phyloP scores from a whole-genome alignment of 2,329 filamentous ascomycete genomes.

The Fusarium sp. region DNA sequence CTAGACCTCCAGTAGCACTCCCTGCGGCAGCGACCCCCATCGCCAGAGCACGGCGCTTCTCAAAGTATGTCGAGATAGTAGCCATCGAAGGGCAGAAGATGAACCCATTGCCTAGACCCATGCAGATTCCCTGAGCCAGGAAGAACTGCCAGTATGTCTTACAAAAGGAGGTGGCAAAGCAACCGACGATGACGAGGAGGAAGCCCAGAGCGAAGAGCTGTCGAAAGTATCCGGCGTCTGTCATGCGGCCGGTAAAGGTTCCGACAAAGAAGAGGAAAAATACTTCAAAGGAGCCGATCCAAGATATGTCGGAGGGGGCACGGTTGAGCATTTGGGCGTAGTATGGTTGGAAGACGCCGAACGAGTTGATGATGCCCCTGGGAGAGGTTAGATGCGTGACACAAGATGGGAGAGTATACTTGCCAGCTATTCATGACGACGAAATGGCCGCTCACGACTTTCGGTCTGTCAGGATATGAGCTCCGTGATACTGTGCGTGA shows the following conservation, averaged over 20 bases:
- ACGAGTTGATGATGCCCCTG: slow-evolving; percentile 64
- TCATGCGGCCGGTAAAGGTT: slow-evolving; percentile 62
- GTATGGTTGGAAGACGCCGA: slow-evolving; percentile 64
- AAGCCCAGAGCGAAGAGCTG: background rate
- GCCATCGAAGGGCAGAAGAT: slow-evolving; percentile 9
- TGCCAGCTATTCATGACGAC: slow-evolving; percentile 41
- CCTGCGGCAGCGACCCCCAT: slow-evolving; percentile 11
- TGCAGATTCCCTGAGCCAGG: slow-evolving; percentile 15
- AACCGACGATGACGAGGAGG: slow-evolving; percentile 3
- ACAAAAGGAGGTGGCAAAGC: slow-evolving; percentile 5
- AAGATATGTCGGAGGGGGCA: slow-evolving; percentile 60
- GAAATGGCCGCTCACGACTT: slow-evolving; percentile 24
- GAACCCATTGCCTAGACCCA: slow-evolving; percentile 16
- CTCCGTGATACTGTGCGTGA: background rate
- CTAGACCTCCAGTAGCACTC: background rate
- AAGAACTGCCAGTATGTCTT: slow-evolving; percentile 18
- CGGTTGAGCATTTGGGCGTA: slow-evolving; percentile 54
- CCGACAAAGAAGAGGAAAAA: slow-evolving; percentile 66
- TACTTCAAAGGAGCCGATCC: slow-evolving; percentile 65
- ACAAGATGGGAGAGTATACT: slow-evolving; percentile 18
- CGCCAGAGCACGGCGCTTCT: background rate
- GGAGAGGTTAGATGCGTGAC: slow-evolving; percentile 39
- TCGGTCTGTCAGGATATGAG: slow-evolving; percentile 2
- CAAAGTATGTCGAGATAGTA: slow-evolving; percentile 18
- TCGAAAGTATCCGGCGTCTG: slow-evolving; percentile 64